Base-by-base conservation (phyloP, 2,329 filamentous ascomycete genomes). In the Neofusicoccum parvum region DNA sequence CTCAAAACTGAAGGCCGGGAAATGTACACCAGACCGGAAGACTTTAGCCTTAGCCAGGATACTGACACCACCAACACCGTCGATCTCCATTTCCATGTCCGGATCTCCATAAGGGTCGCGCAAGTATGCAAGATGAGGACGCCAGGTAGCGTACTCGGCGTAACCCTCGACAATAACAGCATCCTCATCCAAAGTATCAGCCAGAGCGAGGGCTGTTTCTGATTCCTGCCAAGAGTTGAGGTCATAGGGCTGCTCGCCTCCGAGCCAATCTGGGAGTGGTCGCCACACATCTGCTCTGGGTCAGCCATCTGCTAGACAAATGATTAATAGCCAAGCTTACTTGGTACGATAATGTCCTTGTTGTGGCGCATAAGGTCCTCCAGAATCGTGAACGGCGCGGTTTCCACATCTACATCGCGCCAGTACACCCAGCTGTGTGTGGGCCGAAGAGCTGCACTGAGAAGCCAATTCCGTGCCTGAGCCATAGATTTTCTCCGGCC, bases 381-480 rank as follows among this genome's bases (percentile, higher is more conserved):
- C 68, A 99, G 81, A 71, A 99, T 98, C 0, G 95, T 98, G 74
- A 94, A 95, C 0, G 95, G 95, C 2, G 95, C 95, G 1, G 95
- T 99, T 80, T 98, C 93, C 9, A 99, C 95, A 80, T 99, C 95
- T 27, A 97, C 95, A 80, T 99, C 95, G 79, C 95, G 89, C 95
- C 95, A 99, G 76, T 99, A 99, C 10, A 99, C 95, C 95, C 95
- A 99, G 69, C 94, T 97, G 76, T 99, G 95, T 62, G 95, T 96
- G 1, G 95, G 95, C 49, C 95, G 88, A 63, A 99, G 82, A 23
- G 95, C 94, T 46, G 95, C 94, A 73, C 93, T 97, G 65, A 99
- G 81, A 62, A 99, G 84, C 95, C 95, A 99, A 79, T 99, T 99
- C 68, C 95, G 87, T 59, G 95, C 95, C 80, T 97, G 93, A 0